Percentiles rank a stretch among this genome's conserved stretches.
These are phyloP conservation scores for Neonectria coccinea DNA, from an alignment of 2,329 filamentous ascomycete genomes.

Conservation along the genomic window DNA sequence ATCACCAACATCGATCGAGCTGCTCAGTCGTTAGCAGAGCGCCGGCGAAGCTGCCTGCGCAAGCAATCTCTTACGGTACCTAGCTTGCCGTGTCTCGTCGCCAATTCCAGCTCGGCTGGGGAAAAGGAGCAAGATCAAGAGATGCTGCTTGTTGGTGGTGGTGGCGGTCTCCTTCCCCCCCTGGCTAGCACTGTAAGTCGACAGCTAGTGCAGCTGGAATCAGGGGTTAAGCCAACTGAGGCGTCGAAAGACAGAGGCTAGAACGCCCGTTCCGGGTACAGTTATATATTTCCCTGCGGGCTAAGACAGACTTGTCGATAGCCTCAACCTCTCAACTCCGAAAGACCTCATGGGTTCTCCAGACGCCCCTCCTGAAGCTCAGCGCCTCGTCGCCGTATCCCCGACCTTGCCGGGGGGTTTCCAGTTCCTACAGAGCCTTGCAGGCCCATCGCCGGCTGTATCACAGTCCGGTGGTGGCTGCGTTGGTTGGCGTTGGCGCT, in stretches of 20 bases:
- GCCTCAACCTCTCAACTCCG: not conserved
- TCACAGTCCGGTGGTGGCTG: not conserved
- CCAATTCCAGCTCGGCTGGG: not conserved
- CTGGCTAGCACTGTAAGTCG: not conserved
- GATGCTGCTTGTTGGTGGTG: not conserved
- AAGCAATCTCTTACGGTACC: not conserved
- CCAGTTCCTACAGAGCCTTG: not conserved
- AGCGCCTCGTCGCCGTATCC: not conserved
- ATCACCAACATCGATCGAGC: not conserved
- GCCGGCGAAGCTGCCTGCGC: not conserved
- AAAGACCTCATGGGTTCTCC: not conserved
- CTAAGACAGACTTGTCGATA: slow-evolving; percentile 4
- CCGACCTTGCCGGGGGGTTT: not conserved
- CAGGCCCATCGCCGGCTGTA: not conserved
- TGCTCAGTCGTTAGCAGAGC: not conserved
- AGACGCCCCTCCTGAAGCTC: not conserved
- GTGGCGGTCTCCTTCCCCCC: not conserved
- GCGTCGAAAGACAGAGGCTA: not conserved
- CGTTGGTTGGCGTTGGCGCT: not conserved
- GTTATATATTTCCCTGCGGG: not conserved
- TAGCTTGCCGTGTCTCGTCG: not conserved
- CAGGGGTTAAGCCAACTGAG: not conserved
- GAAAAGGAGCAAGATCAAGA: not conserved
- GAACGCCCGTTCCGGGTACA: not conserved
- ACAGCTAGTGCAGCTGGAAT: not conserved